A percentile compares a stretch with the other conserved stretches of the same genome.
These are phyloP conservation scores for Jimgerdemannia lactiflua DNA, from an alignment of 192 early-diverging fungal genomes.

Conservation along the genomic window DNA sequence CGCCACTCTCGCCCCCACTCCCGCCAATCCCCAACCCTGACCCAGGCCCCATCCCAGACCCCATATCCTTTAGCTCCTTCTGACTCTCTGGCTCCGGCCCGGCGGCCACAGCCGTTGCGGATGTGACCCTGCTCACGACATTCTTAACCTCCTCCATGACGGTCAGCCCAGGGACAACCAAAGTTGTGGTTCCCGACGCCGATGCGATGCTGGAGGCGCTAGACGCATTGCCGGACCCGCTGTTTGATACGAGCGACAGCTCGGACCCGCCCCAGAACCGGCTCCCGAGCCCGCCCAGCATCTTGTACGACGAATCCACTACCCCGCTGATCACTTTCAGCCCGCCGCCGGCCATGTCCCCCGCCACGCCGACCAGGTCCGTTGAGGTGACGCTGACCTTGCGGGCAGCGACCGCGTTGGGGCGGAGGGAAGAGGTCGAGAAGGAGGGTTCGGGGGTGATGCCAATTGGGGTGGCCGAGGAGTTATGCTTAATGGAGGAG, in stretches of 20 bases:
- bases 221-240: background rate
- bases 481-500: slow-evolving; percentile 2
- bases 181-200: background rate
- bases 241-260: background rate
- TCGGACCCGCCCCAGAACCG: slow-evolving; percentile 28
- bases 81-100: background rate
- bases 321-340: slow-evolving; percentile 47
- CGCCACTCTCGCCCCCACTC: background rate
- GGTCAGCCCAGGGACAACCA: slow-evolving; percentile 5
- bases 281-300: slow-evolving; percentile 40
- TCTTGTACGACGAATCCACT: slow-evolving; percentile 43
- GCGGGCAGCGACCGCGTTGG: slow-evolving; percentile 20
- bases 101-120: background rate
- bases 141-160: slow-evolving; percentile 17
- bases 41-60: background rate
- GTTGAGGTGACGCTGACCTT: slow-evolving; percentile 28
- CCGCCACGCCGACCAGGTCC: slow-evolving; percentile 30
- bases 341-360: slow-evolving; percentile 26
- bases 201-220: background rate
- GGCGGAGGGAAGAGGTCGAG: slow-evolving; percentile 20
- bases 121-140: slow-evolving; percentile 7
- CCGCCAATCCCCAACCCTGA: background rate
- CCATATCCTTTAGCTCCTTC: background rate
- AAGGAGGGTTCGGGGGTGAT: background rate
- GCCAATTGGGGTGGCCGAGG: slow-evolving; percentile 3